phyloP scores from a whole-genome alignment of 176 grass and related monocot species.

The Echinochloa phyllopogon region DNA sequence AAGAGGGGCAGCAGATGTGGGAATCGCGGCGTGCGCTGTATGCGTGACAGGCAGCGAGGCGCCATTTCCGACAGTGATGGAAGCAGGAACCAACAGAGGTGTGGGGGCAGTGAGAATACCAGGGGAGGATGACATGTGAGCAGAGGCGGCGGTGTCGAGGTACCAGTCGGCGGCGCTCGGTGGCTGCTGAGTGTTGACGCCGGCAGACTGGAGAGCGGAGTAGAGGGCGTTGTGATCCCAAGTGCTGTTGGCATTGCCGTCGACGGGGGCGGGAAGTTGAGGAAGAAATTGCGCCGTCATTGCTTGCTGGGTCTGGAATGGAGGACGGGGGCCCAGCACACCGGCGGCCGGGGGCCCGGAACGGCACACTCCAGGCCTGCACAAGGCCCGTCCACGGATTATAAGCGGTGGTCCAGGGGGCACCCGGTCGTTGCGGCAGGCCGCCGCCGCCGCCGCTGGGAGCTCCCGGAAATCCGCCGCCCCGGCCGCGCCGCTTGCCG shows the following conservation, averaged over 20 bases:
- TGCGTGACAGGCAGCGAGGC: background rate
- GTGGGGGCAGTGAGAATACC: fast-evolving
- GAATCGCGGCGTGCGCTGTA: background rate
- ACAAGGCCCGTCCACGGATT: background rate
- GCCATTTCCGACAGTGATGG: background rate
- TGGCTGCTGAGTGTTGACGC: no score
- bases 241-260: fast-evolving
- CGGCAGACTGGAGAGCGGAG: background rate
- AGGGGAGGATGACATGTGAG: background rate
- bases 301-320: background rate
- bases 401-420: no score
- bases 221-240: background rate
- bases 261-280: no score
- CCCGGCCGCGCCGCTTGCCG: no score
- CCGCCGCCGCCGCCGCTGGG: no score
- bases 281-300: background rate
- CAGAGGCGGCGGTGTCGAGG: background rate
- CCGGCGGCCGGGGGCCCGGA: background rate
- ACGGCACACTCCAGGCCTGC: background rate
- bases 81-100: fast-evolving
- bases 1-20: background rate
- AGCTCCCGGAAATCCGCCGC: no score
- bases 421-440: no score
- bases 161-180: background rate
- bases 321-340: background rate